Evolutionary conservation across 164 flowering plant species (phyloP).

Genomic region (Liquidambar formosana): DNA sequence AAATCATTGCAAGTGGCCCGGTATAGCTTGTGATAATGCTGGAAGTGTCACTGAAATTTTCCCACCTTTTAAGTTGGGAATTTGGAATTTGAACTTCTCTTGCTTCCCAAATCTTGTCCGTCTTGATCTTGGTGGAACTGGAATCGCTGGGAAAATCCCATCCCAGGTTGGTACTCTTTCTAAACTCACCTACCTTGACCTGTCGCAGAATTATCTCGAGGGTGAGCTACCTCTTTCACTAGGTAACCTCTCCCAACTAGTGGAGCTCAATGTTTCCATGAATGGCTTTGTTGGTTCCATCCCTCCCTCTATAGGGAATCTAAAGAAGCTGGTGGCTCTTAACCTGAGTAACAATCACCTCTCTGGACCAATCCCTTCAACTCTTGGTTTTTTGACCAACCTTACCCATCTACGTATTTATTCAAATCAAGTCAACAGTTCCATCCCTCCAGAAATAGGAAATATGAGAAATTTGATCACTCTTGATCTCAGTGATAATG

Average conservation of each 20-base stretch:
- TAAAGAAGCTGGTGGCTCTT: neutral
- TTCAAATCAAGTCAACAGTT: too few species aligned
- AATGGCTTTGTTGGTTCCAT: conserved; percentile 1
- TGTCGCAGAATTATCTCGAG: neutral
- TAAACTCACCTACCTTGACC: neutral
- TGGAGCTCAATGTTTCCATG: neutral
- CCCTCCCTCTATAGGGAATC: neutral
- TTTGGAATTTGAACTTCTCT: neutral
- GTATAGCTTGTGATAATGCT: too few species aligned
- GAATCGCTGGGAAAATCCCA: neutral
- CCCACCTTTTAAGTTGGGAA: neutral
- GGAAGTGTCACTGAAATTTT: neutral
- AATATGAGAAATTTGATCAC: too few species aligned
- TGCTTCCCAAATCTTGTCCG: neutral
- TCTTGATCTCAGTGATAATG: too few species aligned
- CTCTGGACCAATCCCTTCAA: too few species aligned
- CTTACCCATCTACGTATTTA: too few species aligned
- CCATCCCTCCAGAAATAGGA: too few species aligned
- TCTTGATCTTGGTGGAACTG: neutral
- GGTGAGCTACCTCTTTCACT: conserved; percentile 8
- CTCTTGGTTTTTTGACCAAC: too few species aligned
- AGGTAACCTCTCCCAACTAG: neutral
- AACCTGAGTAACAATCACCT: too few species aligned
- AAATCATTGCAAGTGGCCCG: too few species aligned
- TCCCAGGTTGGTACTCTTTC: neutral